Evolutionary conservation across 2,329 filamentous ascomycete species (phyloP), one percentile per base, ranked within the genome.

Genomic region (Cryphonectria radicalis): DNA sequence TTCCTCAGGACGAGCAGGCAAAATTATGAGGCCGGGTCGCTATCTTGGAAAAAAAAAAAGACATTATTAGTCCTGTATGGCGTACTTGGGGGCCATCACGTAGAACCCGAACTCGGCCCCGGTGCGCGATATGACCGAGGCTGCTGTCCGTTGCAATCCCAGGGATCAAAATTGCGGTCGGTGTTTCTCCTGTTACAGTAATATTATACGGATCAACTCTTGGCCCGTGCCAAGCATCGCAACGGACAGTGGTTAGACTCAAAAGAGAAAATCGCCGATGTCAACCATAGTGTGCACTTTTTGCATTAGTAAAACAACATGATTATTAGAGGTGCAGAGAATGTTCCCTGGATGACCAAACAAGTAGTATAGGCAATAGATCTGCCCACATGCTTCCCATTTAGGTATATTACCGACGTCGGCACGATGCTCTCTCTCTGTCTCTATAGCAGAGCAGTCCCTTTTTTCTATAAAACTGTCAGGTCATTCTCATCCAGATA

Each of bases 1-100:
- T 98, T 59, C 90, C 92, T 1, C 92, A 94, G 76, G 86, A 89
- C 62, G 86, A 84, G 8, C 84, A 85, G 74, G 88, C 85, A 76
- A 89, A 87, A 80, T 76, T 91, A 78, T 91, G 70, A 66, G 50
- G 13, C 62, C 62, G 5, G 6, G 11, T 4, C 14, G 25, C 11
- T 57, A 28, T 17, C 6, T 7, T 28, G 1, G 2, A 28, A 28
- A 28, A 28, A 28, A 28, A 28, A 5, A 6, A 19, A 22, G 17
- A n/a, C 46, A 50, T n/a, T 22, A n/a, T 8, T n/a, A 46, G 43
- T 57, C n/a, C 11, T 28, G 25, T 25, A 14, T 13, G 8, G 37
- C 8, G 37, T 40, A 40, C 37, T 11, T 11, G 8, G 2, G 8
- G 37, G 37, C 37, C 37, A 32, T 32, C 32, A 32, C 3, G 32